Percentiles rank a stretch among this genome's conserved stretches.
phyloP scores from a whole-genome alignment of 495 filamentous ascomycete genomes.

The Aspergillus conjunctus region DNA sequence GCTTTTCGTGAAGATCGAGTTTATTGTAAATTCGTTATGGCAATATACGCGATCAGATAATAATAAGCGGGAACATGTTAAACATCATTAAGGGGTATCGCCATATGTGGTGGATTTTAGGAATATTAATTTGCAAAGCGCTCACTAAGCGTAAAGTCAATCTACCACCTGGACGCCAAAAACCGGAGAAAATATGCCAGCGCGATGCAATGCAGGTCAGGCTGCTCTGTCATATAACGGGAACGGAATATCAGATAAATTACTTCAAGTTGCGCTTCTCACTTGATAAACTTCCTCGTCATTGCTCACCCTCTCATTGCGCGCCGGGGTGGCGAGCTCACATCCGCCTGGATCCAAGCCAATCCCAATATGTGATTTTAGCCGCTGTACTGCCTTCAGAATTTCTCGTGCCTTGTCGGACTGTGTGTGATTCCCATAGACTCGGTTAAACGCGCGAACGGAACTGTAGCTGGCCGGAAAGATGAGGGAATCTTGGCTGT shows the following conservation, averaged over 20 bases:
- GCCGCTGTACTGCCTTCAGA: constrained; percentile 40
- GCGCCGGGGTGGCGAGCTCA: constrained; percentile 28
- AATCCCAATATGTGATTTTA: constrained; percentile 51
- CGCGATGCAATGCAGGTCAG: background rate
- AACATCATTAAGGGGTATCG: background rate
- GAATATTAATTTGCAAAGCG: background rate
- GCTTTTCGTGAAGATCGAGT: background rate
- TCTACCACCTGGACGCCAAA: background rate
- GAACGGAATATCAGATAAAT: constrained; percentile 1
- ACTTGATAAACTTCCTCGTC: constrained; percentile 47
- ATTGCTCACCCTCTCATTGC: constrained; percentile 38
- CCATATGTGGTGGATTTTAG: background rate
- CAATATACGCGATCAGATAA: background rate
- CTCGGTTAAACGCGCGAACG: constrained; percentile 41
- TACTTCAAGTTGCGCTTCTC: constrained; percentile 22
- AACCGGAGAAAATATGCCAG: background rate
- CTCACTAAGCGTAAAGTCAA: background rate
- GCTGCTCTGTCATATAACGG: background rate
- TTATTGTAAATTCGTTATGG: background rate
- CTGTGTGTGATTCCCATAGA: constrained; percentile 41
- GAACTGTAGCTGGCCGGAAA: constrained; percentile 38
- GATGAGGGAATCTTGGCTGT: constrained; percentile 34
- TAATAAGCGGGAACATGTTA: background rate
- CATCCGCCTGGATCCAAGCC: constrained; percentile 50
- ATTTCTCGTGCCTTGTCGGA: constrained; percentile 43